Evolutionary conservation across 768 basidiomycete genomes (phyloP), one percentile per base, ranked within the genome.

Genomic region (Calocera cornea): DNA sequence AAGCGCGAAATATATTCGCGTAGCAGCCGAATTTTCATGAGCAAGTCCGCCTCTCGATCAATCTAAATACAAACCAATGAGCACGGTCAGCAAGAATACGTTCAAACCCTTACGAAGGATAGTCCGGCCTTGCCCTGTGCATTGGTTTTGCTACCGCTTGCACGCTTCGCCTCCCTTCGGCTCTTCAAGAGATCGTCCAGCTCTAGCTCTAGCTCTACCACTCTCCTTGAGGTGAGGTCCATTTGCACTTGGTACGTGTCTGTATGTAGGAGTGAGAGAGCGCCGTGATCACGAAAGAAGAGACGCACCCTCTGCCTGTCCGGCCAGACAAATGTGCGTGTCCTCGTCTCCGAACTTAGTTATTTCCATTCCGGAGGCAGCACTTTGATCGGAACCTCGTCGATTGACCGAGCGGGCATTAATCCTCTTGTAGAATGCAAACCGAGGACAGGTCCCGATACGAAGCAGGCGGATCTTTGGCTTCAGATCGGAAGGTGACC

Each of bases 291-390:
- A 5, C 12, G 12, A 44, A 49, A 40, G 34, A 31, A 33, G n/a
- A 49, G 17, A 78, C 86, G 72, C 73, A 90, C 90, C 84, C 19
- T 83, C 81, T 76, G 87, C 85, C 71, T 84, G 82, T 14, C 89
- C 88, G 33, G 94, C 82, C 47, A 89, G 79, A 75, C 93, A 97
- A 0, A 81, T 79, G 74, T 98, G 95, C 1, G 91, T 87, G 47
- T 84, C 77, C 75, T 98, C 95, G 34, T 82, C 78, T 1, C 94
- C 95, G 73, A 98, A 98, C 76, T 94, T 95, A 12, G 75, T 75
- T 27, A 71, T 72, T 64, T 75, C 74, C 10, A 74, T 54, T 38
- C 64, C 70, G 5, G 65, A 66, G 24, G 64, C 69, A 31, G 66
- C 65, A 2, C 64, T 64, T 8, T 68, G 40, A 29, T 68, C 70